phyloP scores from a whole-genome alignment of 2,329 filamentous ascomycete genomes.

The Pseudogymnoascus destructans region DNA sequence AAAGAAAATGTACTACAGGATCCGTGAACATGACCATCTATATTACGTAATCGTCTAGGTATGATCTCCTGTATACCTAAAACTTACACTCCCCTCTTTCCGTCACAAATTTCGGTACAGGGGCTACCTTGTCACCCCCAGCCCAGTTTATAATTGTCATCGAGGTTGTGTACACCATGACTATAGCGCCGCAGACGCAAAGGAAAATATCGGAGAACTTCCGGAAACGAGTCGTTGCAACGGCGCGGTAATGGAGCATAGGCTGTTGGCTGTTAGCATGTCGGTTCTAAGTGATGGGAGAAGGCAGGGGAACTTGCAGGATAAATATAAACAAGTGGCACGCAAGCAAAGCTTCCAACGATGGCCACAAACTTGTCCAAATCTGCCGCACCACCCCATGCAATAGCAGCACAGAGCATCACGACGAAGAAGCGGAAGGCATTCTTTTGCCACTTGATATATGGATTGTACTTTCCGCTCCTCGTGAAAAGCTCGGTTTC shows the following conservation, averaged over 20 bases:
- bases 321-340: conserved; percentile 94
- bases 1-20: background rate
- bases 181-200: conserved; percentile 67
- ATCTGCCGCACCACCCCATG: conserved; percentile 84
- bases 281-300: background rate
- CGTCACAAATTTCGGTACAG: conserved; percentile 52
- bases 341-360: conserved; percentile 94
- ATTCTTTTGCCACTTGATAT: conserved; percentile 99
- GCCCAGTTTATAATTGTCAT: conserved; percentile 85
- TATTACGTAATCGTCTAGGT: background rate
- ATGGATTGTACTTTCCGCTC: conserved; percentile 94
- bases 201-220: conserved; percentile 61
- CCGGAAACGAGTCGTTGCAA: conserved; percentile 56
- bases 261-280: conserved; percentile 42
- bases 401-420: conserved; percentile 69
- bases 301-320: conserved; percentile 53
- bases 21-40: background rate
- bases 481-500: conserved; percentile 88
- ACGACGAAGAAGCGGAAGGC: conserved; percentile 90
- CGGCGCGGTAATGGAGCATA: conserved; percentile 73
- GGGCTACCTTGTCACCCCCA: conserved; percentile 35
- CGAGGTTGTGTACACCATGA: conserved; percentile 84
- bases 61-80: background rate
- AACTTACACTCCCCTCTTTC: background rate
- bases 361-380: conserved; percentile 95